Evolutionary conservation across 495 filamentous ascomycete genomes (phyloP), one percentile per base, ranked within the genome.

Genomic region (Aspergillus asperescens): DNA sequence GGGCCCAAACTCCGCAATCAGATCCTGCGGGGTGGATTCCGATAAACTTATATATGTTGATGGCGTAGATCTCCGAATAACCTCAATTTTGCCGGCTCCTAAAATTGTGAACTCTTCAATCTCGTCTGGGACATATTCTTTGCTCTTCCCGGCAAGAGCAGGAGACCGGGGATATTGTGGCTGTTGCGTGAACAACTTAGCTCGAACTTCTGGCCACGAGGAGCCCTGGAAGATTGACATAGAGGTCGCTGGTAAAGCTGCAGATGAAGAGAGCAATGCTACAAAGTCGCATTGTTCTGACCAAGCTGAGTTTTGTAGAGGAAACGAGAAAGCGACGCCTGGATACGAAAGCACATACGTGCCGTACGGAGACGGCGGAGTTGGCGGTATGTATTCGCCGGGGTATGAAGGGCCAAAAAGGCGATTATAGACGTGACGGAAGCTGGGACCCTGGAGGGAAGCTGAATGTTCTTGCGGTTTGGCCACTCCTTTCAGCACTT

Each of bases 321-420:
- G 86, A 57, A 97, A 98, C 5, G 82, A 87, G 64, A 97, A 96
- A 0, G 91, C 87, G 20, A 98, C 81, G 0, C 93, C 93, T 9
- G 92, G 90, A 66, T 96, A 98, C 3, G 92, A 96, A 10, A 96
- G 74, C 12, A 94, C 80, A 62, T 96, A 97, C 12, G 77, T 76
- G 4, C 86, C 85, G 53, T 76, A 79, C 5, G 77, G 78, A 8
- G 81, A 74, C 20, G 69, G 60, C 22, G 70, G 63, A 29, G 71
- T 47, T 7, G 82, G 82, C 18, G 85, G 76, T 23, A 95, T 72
- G 56, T 91, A 96, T 73, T 98, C 93, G 28, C 93, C 93, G 3
- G 87, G 84, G 62, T 90, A 95, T 0, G 92, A 91, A 12, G 90
- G 90, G 0, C 93, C 93, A 62, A 98, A 84, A 4, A 96, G 76